Conservation (phyloP, 495 filamentous ascomycete genomes). For the Neurospora pannonica region DNA sequence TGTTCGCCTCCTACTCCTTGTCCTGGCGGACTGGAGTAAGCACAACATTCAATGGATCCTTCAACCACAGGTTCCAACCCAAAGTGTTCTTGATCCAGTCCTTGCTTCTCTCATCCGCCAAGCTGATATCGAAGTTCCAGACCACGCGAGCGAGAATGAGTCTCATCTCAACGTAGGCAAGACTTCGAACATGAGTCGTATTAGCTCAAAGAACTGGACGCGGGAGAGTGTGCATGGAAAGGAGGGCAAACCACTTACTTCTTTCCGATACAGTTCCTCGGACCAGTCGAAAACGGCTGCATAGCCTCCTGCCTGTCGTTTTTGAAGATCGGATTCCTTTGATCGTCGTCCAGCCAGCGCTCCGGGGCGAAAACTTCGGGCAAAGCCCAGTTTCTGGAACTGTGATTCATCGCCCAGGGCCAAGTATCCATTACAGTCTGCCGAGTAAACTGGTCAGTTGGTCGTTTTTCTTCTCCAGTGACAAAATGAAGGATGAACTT, state of each 20-base stretch:
- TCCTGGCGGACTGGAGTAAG: constrained; percentile 2
- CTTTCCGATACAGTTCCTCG: constrained; percentile 40
- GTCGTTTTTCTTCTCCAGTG: too few species aligned
- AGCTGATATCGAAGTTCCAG: constrained; percentile 41
- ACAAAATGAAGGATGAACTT: constrained; percentile 17
- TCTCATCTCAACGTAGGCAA: constrained; percentile 34
- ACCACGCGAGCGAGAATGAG: constrained; percentile 40
- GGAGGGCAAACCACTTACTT: constrained; percentile 17
- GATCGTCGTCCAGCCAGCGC: constrained; percentile 33
- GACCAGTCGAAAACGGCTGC: constrained; percentile 39
- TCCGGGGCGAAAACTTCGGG: constrained; percentile 42
- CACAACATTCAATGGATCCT: constrained; percentile 25
- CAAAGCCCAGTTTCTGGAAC: constrained; percentile 33
- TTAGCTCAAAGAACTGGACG: too few species aligned
- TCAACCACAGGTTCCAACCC: constrained; percentile 30
- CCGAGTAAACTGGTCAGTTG: too few species aligned
- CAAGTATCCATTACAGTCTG: constrained; percentile 6
- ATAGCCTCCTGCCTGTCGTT: constrained; percentile 32
- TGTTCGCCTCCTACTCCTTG: background rate
- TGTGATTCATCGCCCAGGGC: constrained; percentile 37
- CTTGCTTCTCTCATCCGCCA: constrained; percentile 27
- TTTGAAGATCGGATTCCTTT: constrained; percentile 24
- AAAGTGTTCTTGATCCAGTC: constrained; percentile 16
- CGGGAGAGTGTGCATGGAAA: too few species aligned
- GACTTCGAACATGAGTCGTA: background rate